Evolutionary conservation across 1,284 basidiomycete species (phyloP).

Genomic region (Neolentinus lepideus): DNA sequence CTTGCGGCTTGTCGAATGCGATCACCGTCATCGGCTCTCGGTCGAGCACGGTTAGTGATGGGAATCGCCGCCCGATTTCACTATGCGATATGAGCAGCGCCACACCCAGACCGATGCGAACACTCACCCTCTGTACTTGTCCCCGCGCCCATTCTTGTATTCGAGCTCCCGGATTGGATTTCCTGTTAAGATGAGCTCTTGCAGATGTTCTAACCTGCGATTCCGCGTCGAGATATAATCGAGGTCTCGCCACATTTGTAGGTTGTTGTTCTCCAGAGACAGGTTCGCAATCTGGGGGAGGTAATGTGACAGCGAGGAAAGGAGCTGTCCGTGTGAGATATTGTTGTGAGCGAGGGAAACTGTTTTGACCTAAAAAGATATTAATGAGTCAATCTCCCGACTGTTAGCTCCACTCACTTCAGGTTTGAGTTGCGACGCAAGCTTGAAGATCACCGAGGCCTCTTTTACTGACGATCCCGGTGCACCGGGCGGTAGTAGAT

Average conservation of each 20-base stretch:
- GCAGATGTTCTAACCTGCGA: conserved; percentile 53
- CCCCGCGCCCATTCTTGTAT: conserved; percentile 42
- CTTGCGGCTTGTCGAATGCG: conserved; percentile 57
- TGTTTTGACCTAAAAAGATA: conserved; percentile 51
- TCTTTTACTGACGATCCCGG: conserved; percentile 54
- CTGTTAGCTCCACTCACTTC: conserved; percentile 36
- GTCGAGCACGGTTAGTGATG: conserved; percentile 67
- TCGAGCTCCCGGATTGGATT: conserved; percentile 74
- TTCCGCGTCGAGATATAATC: conserved; percentile 54
- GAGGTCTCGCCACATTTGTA: conserved; percentile 62
- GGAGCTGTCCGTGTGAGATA: conserved; percentile 35
- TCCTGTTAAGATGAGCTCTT: conserved; percentile 73
- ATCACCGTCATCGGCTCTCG: conserved; percentile 69
- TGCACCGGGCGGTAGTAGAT: conserved; percentile 60
- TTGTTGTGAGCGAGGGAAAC: conserved; percentile 67
- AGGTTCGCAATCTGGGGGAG: conserved; percentile 73
- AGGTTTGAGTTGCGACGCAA: conserved; percentile 73
- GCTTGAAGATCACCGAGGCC: conserved; percentile 79
- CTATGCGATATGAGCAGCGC: conserved; percentile 29
- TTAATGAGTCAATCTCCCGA: conserved; percentile 5
- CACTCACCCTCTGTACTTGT: conserved; percentile 57
- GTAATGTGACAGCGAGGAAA: conserved; percentile 56
- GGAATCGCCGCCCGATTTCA: conserved; percentile 65
- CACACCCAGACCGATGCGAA: conserved; percentile 4
- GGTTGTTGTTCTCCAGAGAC: conserved; percentile 71